Conservation (phyloP, 73 alveolate genomes). For the Stentor roeselii region DNA sequence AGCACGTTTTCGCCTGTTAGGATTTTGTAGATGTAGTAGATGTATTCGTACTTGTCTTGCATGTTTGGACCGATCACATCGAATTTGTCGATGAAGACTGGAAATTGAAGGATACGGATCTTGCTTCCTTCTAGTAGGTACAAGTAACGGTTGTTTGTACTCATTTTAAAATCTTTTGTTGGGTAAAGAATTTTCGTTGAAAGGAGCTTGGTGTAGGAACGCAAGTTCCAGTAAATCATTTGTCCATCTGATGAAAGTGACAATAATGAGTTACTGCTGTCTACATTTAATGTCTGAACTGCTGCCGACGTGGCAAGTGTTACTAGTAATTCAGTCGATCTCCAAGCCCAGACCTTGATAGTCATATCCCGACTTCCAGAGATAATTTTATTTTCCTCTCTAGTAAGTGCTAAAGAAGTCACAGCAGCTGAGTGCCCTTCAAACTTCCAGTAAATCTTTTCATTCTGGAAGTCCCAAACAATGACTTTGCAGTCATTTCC, state of each 20-base stretch:
- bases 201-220: not conserved
- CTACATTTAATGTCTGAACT: not conserved
- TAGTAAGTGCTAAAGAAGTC: not conserved
- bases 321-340: not conserved
- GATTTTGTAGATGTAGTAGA: too few relatives aligned
- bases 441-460: too few relatives aligned
- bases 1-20: not conserved
- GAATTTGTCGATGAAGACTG: not conserved
- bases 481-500: not conserved
- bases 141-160: not conserved
- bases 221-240: not conserved
- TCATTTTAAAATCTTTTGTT: not conserved
- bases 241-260: not conserved
- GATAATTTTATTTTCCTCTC: not conserved
- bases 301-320: not conserved
- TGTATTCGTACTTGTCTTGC: not conserved
- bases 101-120: not conserved
- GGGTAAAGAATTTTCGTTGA: not conserved
- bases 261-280: too few relatives aligned
- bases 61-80: not conserved
- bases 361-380: constrained; percentile 18
- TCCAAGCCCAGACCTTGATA: constrained; percentile 21
- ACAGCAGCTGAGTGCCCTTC: constrained; percentile 5
- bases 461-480: not conserved
- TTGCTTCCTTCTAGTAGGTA: not conserved